These are phyloP conservation scores for Exobasidium cylindrosporum DNA, from an alignment of 1,284 basidiomycete genomes.

Conservation along the genomic window DNA sequence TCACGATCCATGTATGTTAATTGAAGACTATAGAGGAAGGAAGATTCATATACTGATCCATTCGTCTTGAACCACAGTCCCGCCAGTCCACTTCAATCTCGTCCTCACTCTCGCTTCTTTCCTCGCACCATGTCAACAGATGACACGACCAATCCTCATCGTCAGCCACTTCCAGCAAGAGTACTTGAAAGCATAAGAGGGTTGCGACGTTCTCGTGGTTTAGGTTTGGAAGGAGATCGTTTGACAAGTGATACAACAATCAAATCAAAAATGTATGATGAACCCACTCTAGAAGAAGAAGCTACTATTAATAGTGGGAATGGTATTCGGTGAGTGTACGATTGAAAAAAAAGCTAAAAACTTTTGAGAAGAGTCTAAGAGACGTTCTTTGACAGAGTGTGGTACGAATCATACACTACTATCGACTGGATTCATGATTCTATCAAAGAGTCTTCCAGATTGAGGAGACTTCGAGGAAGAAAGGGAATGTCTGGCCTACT, in stretches of 20 bases:
- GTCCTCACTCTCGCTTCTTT: background rate
- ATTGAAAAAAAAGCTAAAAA: too few species aligned
- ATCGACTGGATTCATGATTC: conserved; percentile 57
- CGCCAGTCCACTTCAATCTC: background rate
- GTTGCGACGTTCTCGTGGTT: too few species aligned
- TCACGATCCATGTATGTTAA: too few species aligned
- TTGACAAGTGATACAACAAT: background rate
- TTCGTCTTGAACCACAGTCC: background rate
- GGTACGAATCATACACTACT: conserved; percentile 49
- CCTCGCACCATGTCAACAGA: background rate
- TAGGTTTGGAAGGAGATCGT: too few species aligned
- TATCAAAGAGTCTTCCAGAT: conserved; percentile 55
- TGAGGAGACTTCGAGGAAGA: conserved; percentile 47
- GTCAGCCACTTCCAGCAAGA: background rate
- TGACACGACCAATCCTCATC: background rate
- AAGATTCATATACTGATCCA: conserved; percentile 50
- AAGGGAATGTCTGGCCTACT: conserved; percentile 65
- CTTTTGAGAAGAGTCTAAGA: too few species aligned
- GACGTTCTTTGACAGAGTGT: conserved; percentile 20
- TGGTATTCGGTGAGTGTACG: conserved; percentile 25
- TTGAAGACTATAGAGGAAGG: conserved; percentile 52
- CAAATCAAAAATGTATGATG: conserved; percentile 24
- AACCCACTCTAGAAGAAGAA: conserved; percentile 31
- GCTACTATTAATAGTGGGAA: conserved; percentile 25
- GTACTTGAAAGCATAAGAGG: background rate